These are phyloP conservation scores for Murraya koenigii DNA, from an alignment of 345 rosid species.

Conservation along the genomic window DNA sequence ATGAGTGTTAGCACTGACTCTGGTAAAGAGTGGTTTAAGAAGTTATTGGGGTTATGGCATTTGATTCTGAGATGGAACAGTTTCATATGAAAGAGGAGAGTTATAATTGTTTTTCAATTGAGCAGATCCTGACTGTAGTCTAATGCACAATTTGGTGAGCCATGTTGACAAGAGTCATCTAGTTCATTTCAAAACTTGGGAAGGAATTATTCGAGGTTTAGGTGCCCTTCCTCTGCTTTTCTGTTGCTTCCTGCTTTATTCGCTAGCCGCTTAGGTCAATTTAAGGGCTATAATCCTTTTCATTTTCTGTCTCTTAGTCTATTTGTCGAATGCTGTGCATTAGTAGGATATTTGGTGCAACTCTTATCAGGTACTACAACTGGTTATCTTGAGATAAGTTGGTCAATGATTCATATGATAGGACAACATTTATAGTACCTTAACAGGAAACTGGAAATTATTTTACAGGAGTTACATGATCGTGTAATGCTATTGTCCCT, in stretches of 20 bases:
- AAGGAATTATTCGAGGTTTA: neutral
- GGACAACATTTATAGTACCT: neutral
- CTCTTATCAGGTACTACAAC: neutral
- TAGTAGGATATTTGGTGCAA: neutral
- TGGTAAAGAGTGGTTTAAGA: neutral
- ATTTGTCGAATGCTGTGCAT: neutral
- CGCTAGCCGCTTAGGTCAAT: neutral
- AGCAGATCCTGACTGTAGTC: neutral
- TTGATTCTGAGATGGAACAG: neutral
- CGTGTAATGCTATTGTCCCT: neutral
- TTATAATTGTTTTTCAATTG: neutral
- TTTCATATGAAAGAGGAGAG: neutral
- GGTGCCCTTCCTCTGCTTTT: neutral
- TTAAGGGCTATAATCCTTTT: neutral
- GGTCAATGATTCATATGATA: neutral
- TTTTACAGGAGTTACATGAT: neutral
- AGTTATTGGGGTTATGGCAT: neutral
- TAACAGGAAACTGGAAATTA: neutral
- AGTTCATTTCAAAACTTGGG: neutral
- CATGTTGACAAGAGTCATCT: neutral
- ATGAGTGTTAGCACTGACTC: neutral
- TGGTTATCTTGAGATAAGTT: neutral
- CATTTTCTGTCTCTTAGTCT: neutral
- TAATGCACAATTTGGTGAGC: neutral
- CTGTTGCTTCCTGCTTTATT: neutral